Evolutionary conservation across 768 basidiomycete species (phyloP).

Genomic region (Dentipellis sp.): DNA sequence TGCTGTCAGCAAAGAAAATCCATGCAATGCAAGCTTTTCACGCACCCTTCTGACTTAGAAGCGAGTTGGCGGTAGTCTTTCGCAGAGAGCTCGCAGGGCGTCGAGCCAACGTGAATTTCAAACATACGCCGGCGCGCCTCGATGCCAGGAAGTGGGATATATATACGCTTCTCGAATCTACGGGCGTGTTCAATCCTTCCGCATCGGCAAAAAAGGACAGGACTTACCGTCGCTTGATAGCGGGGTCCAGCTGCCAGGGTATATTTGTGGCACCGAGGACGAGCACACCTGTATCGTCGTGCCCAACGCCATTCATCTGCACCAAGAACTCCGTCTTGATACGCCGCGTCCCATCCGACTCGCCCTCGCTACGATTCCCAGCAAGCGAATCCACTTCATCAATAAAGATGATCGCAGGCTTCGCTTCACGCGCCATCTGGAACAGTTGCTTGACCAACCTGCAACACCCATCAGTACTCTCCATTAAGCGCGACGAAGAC

Average conservation of each 20-base stretch:
- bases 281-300: constrained; percentile 93
- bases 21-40: background rate
- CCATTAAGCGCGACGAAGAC: background rate
- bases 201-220: background rate
- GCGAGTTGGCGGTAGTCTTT: constrained; percentile 80
- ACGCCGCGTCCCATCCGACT: constrained; percentile 91
- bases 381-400: constrained; percentile 98
- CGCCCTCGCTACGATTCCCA: constrained; percentile 91
- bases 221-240: constrained; percentile 85
- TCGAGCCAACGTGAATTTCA: constrained; percentile 89
- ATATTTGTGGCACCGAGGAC: constrained; percentile 98
- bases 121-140: constrained; percentile 95
- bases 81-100: constrained; percentile 73
- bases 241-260: constrained; percentile 95
- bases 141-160: constrained; percentile 91
- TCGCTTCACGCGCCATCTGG: constrained; percentile 89
- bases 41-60: constrained; percentile 76
- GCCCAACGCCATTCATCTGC: constrained; percentile 99
- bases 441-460: constrained; percentile 96
- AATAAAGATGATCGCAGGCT: constrained; percentile 97
- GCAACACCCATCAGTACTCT: background rate
- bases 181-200: background rate
- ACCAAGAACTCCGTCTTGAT: constrained; percentile 97
- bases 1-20: background rate
- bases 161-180: constrained; percentile 96